Evolutionary conservation across 805 yeast genomes (phyloP).

Genomic region (Saccharomyces cerevisiae): DNA sequence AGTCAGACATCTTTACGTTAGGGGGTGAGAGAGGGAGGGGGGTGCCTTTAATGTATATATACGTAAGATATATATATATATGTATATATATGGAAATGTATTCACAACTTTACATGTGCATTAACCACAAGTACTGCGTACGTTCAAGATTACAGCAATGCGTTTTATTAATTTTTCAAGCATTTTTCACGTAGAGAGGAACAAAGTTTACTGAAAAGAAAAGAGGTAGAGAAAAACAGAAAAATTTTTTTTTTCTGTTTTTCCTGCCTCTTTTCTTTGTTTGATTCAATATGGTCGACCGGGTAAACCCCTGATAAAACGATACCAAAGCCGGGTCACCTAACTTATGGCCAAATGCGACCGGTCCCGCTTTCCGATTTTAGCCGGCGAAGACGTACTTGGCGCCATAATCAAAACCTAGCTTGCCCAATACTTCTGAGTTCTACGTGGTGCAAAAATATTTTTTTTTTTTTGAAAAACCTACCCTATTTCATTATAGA

Average conservation of each 20-base stretch:
- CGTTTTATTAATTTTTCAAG: background rate
- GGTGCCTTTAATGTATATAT: background rate
- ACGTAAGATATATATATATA: background rate
- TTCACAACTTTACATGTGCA: background rate
- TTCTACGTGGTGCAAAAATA: too few relatives aligned
- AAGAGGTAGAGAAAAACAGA: background rate
- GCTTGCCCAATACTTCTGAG: too few relatives aligned
- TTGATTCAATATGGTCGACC: background rate
- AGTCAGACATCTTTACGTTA: constrained; percentile 48
- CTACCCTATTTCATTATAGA: too few relatives aligned
- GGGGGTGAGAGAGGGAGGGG: background rate
- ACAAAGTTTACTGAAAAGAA: background rate
- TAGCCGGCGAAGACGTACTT: background rate
- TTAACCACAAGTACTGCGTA: background rate
- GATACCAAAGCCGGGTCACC: too few relatives aligned
- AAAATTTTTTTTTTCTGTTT: too few relatives aligned
- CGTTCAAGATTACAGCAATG: background rate
- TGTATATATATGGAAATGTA: background rate
- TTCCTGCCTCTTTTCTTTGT: background rate
- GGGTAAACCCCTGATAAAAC: background rate
- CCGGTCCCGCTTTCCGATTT: background rate
- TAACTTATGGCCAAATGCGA: background rate
- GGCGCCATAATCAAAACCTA: too few relatives aligned
- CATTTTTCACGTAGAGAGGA: background rate
- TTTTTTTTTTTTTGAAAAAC: too few relatives aligned